These are phyloP conservation scores for thale cress (Arabidopsis thaliana) DNA, from an alignment of 345 rosid species.

Conservation along the genomic window DNA sequence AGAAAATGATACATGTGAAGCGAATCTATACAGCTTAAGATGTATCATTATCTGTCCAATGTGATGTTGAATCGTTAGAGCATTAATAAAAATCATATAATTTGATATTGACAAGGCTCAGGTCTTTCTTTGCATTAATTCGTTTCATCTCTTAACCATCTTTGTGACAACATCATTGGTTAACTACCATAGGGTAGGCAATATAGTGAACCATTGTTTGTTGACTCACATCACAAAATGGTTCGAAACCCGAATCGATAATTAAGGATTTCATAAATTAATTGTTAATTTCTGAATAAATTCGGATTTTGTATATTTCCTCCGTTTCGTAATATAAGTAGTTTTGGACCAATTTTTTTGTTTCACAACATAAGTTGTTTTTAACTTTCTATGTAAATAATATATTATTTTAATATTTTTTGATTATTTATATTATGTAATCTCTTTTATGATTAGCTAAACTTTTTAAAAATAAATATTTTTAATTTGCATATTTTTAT, in stretches of 20 bases:
- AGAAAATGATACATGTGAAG: conserved; percentile 69
- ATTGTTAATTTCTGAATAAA: background rate
- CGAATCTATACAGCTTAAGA: conserved; percentile 53
- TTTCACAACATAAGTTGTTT: no score
- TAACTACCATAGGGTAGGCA: background rate
- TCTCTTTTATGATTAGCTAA: no score
- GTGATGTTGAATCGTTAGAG: background rate
- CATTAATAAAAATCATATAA: background rate
- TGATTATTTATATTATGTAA: no score
- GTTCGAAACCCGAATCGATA: background rate
- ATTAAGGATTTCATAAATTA: no score
- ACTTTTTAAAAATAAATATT: no score
- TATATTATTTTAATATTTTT: no score
- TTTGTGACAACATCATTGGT: background rate
- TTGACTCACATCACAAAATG: background rate
- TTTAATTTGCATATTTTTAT: no score
- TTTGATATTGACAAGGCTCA: conserved; percentile 13
- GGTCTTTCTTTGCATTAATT: conserved; percentile 12
- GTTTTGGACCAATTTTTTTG: no score
- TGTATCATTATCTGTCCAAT: background rate
- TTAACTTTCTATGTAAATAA: no score
- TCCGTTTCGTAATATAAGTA: no score
- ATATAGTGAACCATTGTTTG: background rate
- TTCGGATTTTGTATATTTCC: no score
- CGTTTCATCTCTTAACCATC: background rate